Base-by-base conservation (phyloP, 1,139 yeast genomes). In the Meyerozyma guilliermondii region DNA sequence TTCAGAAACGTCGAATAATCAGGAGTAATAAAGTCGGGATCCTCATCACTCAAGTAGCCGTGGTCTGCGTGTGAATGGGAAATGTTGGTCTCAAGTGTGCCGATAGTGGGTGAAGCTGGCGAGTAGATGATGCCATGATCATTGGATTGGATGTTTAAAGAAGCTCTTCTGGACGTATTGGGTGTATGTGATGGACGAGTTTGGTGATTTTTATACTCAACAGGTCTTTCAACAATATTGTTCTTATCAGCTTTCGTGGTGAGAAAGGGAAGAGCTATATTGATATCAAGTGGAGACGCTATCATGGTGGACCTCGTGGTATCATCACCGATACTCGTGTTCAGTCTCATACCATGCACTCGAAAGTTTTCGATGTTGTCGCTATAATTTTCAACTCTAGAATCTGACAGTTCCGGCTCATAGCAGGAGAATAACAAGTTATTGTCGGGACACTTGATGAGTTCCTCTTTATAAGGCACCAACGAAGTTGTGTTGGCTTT, bases 391-490 rank as follows among this genome's bases (percentile, higher is more conserved):
- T 49, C 47, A 35, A 43, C 41, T 11, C 40, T 30, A 8, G 22
- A 39, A 20, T 46, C 46, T 24, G 44, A 53, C 22, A 39, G 29
- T 35, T 57, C 62, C 1, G 61, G 58, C 40, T 77, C 76, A 49
- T 78, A 77, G 50, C 85, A 78, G 45, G 78, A 74, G 18, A 80
- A 78, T 33, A 83, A 58, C 40, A 83, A 59, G 52, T 83, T 82
- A 48, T 81, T 84, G 47, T 79, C 74, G 1, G 75, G 71, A 53
- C 85, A 78, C 44, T 75, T 76, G 30, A 77, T 71, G 1, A 83
- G 72, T 37, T 81, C 73, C 53, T 83, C 87, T 46, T 84, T 83
- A 51, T 78, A 78, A n/a, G 84, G 71, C 35, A 65, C 74, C 5
- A 50, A 39, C 18, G 51, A 51, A 6, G 47, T 35, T 10, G 62